A percentile compares a stretch with the other conserved stretches of the same genome.
Conservation (phyloP, 257 asterid genomes). For the Plectranthus barbatus region DNA sequence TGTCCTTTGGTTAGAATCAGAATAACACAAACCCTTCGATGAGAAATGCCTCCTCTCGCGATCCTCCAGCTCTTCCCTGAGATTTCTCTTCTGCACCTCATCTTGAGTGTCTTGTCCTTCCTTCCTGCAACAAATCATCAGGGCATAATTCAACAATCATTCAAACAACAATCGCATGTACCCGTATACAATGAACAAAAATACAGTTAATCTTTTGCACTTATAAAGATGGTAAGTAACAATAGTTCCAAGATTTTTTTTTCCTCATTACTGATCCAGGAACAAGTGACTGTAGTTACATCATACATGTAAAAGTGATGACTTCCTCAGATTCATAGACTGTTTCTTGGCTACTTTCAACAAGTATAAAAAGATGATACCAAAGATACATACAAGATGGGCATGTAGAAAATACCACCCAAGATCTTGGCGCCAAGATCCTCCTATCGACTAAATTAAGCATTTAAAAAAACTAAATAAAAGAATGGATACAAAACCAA, state of each 20-base stretch:
- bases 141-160: background rate
- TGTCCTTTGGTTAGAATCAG: background rate
- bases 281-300: background rate
- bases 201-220: background rate
- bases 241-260: background rate
- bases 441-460: background rate
- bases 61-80: slow-evolving; percentile 70
- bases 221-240: background rate
- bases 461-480: too few species aligned
- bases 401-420: background rate
- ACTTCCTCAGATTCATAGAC: background rate
- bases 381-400: background rate
- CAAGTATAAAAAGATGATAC: background rate
- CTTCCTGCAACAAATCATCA: slow-evolving; percentile 33
- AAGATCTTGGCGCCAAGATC: background rate
- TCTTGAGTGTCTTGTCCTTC: slow-evolving; percentile 90
- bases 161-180: background rate
- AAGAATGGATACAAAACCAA: background rate
- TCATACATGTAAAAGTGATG: background rate
- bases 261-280: background rate
- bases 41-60: slow-evolving; percentile 80
- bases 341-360: background rate
- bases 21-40: slow-evolving; percentile 39
- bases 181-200: background rate
- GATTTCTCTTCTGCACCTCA: slow-evolving; percentile 64